phyloP scores from a whole-genome alignment of 73 alveolate species.

The Symbiodinium natans region DNA sequence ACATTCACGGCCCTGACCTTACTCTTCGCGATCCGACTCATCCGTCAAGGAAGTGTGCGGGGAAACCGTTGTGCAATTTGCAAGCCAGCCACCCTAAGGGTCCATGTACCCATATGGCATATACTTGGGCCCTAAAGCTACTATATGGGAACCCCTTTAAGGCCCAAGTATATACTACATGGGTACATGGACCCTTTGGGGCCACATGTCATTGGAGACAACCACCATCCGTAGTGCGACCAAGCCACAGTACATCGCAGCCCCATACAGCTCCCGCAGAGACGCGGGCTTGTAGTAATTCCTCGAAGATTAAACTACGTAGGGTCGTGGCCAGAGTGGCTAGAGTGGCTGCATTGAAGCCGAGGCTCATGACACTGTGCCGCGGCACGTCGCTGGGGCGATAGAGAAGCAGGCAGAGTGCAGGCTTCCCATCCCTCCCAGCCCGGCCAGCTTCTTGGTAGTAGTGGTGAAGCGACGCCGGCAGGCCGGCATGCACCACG shows the following conservation, averaged over 20 bases:
- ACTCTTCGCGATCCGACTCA: not conserved
- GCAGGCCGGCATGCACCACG: slow-evolving; percentile 97
- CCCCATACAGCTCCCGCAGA: slow-evolving; percentile 64
- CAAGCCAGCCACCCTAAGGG: too few relatives aligned
- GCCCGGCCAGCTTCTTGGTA: slow-evolving; percentile 96
- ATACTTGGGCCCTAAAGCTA: too few relatives aligned
- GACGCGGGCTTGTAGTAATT: slow-evolving; percentile 73
- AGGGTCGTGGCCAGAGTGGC: too few relatives aligned
- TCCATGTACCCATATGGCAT: too few relatives aligned
- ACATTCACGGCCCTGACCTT: slow-evolving; percentile 51
- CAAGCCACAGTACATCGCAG: slow-evolving; percentile 68
- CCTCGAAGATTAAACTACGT: slow-evolving; percentile 7
- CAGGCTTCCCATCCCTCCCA: slow-evolving; percentile 94
- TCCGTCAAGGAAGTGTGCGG: too few relatives aligned
- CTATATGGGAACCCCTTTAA: too few relatives aligned
- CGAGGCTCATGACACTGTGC: slow-evolving; percentile 82
- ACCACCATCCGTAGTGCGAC: not conserved
- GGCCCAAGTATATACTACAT: too few relatives aligned
- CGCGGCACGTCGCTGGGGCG: slow-evolving; percentile 83
- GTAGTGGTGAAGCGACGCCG: slow-evolving; percentile 96
- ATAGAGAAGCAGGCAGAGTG: slow-evolving; percentile 94
- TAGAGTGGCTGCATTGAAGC: too few relatives aligned
- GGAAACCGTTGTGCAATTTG: too few relatives aligned
- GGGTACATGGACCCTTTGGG: too few relatives aligned
- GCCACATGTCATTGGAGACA: too few relatives aligned